phyloP scores from a whole-genome alignment of 1,284 basidiomycete genomes.

The Xerocomus amazonicus region DNA sequence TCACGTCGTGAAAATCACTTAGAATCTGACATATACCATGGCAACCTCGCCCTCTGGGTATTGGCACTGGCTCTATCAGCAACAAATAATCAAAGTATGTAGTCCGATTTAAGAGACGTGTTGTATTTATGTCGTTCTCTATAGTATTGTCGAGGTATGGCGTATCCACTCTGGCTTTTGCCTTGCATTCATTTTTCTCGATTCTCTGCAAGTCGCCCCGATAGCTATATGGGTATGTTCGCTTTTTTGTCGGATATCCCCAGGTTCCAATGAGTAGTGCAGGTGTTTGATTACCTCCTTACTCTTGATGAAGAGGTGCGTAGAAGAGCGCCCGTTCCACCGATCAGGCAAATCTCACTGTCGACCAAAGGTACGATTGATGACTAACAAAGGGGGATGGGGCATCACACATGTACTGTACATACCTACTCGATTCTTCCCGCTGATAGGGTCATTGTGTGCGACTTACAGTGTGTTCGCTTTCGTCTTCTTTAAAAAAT shows the following conservation, averaged over 20 bases:
- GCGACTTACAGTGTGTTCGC: constrained; percentile 1
- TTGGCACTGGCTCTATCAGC: constrained; percentile 6
- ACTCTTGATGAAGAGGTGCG: constrained; percentile 11
- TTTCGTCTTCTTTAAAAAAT: not conserved
- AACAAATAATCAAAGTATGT: constrained; percentile 10
- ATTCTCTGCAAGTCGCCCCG: constrained; percentile 2
- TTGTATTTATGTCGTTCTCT: not conserved
- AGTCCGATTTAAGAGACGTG: not conserved
- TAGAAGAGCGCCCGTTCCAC: not conserved
- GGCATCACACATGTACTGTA: constrained; percentile 9
- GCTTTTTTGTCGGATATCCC: not conserved
- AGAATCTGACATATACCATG: not conserved
- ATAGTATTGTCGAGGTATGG: constrained; percentile 11
- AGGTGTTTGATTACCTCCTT: constrained; percentile 10
- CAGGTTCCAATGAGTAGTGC: not conserved
- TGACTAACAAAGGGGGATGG: constrained; percentile 1
- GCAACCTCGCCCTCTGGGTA: not conserved
- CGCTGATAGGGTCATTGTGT: constrained; percentile 2
- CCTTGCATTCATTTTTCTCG: not conserved
- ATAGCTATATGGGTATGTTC: constrained; percentile 8
- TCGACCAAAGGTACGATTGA: constrained; percentile 1
- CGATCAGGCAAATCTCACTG: not conserved
- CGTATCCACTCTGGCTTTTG: not conserved
- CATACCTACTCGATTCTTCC: constrained; percentile 5
- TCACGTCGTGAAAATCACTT: no score